Base-by-base conservation (phyloP, 495 filamentous ascomycete species). In the Polyplosphaeria fusca region DNA sequence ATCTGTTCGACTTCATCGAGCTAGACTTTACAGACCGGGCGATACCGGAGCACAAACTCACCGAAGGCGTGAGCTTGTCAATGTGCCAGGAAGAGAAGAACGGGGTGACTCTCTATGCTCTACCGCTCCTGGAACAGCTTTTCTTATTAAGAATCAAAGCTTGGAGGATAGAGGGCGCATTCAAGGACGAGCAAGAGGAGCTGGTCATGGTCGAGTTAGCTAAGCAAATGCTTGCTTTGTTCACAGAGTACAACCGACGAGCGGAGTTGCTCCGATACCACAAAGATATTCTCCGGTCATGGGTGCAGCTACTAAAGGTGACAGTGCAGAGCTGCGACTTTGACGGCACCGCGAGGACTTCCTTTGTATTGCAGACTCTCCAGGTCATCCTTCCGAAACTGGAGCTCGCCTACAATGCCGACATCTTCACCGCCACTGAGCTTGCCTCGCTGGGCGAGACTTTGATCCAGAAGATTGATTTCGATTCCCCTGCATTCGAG, bases 1-100 rank as follows among this genome's bases (percentile, higher is more conserved):
- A 96, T 60, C 80, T 96, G 19, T 90, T 95, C 52, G 94, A 97
- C 71, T 96, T 97, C 52, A 77, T 90, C 26, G 85, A 91, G 51
- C 69, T 88, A 5, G 83, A 91, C 38, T 75, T 83, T 38, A 63
- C 74, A 1, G 77, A 77, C 57, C 60, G 75, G 32, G 65, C 78
- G 28, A 51, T 70, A 9, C 49, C 64, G 1, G 84, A 87, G 5
- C 52, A 74, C 12, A 67, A 68, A 9, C 74, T 80, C 32, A 84
- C 91, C 48, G 67, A 74, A 14, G 80, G 82, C 37, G 63, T 92
- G 30, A 80, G 86, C 53, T 65, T 92, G 39, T 71, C 77, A 3
- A 66, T 82, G 5, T 91, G 82, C 53, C 70, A 76, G 0, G 77
- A 78, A 47, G 75, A 80, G 47, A 71, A 75, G 4, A 77, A 81